Evolutionary conservation across 2,329 filamentous ascomycete species (phyloP).

Genomic region (Trichoderma hamatum): DNA sequence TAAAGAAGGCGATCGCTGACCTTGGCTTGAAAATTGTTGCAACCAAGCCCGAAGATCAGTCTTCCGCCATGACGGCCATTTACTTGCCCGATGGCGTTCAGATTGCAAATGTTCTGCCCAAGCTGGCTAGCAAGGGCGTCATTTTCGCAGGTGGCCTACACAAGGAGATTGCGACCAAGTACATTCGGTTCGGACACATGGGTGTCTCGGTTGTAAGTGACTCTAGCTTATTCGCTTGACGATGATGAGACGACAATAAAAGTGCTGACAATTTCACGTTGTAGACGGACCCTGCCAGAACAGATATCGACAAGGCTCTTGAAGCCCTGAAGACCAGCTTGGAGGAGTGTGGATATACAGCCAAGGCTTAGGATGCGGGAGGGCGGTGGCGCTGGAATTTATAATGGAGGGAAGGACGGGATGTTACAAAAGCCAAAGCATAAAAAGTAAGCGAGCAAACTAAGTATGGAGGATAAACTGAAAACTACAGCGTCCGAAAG

Average conservation of each 20-base stretch:
- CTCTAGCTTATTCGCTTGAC: not conserved
- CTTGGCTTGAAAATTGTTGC: conserved; percentile 89
- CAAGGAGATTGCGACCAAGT: conserved; percentile 91
- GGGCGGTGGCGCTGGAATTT: conserved; percentile 23
- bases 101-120: conserved; percentile 81
- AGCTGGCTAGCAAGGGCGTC: conserved; percentile 81
- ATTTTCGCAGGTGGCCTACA: conserved; percentile 95
- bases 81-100: conserved; percentile 86
- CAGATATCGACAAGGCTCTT: conserved; percentile 83
- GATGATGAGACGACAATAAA: not conserved
- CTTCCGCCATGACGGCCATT: conserved; percentile 97
- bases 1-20: conserved; percentile 81
- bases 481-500: not conserved
- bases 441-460: not conserved
- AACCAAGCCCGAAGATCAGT: conserved; percentile 82
- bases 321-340: conserved; percentile 75
- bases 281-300: conserved; percentile 72
- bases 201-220: conserved; percentile 78
- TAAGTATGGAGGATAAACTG: not conserved
- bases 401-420: not conserved
- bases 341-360: conserved; percentile 68
- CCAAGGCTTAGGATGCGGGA: conserved; percentile 41
- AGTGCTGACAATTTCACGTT: not conserved
- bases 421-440: conserved; percentile 4
- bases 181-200: conserved; percentile 97